Conservation (phyloP, 2,329 filamentous ascomycete species). For the Fusarium musae region DNA sequence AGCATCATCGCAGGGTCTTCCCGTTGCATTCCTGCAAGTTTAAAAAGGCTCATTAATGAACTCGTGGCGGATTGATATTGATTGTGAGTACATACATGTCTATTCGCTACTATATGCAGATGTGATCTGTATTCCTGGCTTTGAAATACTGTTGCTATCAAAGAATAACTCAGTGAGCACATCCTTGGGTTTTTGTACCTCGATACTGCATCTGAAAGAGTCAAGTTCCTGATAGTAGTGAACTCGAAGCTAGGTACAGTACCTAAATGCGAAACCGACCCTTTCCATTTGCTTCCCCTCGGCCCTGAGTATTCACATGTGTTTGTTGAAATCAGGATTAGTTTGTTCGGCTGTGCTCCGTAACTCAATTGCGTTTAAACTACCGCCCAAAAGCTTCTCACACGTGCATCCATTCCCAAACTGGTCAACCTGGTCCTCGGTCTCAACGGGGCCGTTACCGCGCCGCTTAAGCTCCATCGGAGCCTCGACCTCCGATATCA, state of each 20-base stretch:
- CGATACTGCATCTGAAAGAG: neutral
- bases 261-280: neutral
- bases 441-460: neutral
- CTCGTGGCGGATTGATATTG: neutral
- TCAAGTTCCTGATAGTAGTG: neutral
- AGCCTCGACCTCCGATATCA: slow-evolving; percentile 12
- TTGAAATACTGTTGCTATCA: neutral
- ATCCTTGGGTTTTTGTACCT: neutral
- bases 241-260: neutral
- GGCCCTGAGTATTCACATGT: neutral
- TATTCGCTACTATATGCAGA: neutral
- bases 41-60: slow-evolving; percentile 1
- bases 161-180: neutral
- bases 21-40: slow-evolving; percentile 1
- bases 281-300: neutral
- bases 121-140: neutral
- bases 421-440: neutral
- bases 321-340: neutral
- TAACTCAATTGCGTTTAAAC: neutral
- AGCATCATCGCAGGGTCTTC: slow-evolving; percentile 9
- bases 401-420: slow-evolving; percentile 7
- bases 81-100: neutral
- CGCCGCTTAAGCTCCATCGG: slow-evolving; percentile 9
- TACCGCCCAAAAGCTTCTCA: neutral
- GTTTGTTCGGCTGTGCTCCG: neutral